Base-by-base conservation (phyloP, 495 filamentous ascomycete genomes). In the Pyrenopolyporus hunteri region DNA sequence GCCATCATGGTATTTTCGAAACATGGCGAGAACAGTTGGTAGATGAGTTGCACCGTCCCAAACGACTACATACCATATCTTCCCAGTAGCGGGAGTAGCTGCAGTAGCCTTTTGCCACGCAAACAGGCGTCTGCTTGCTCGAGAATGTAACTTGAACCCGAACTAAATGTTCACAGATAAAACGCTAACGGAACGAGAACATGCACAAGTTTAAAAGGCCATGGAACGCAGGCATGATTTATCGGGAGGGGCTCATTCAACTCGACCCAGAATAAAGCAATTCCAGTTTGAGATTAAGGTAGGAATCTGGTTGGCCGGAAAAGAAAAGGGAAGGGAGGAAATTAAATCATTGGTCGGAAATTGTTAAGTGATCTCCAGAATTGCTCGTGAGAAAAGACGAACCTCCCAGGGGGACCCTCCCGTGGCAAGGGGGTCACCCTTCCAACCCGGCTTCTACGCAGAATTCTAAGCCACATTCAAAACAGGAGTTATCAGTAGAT, bases 381-480 rank as follows among this genome's bases (percentile, higher is more conserved):
- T 33, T 40, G 45, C 25, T 31, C 2, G 44, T 31, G 25, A 42
- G 25, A 43, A 40, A 6, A 48, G 31, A 39, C 11, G 44, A 23
- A 47, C 11, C 45, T 16, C 23, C 37, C 20, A 35, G 26, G 35
- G 55, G 43, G 47, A 17, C 29, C 37, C 25, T 51, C 32, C 44
- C 44, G 44, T 8, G 25, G 1, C 43, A 46, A 32, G 59, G 52
- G 59, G 9, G n/a, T n/a, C n/a, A n/a, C n/a, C n/a, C n/a, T 40
- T 14, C 46, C 45, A 35, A 31, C 51, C 26, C 20, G 43, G 40
- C 49, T 50, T 32, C 42, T n/a, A n/a, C n/a, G n/a, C 37, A 45
- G 42, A 48, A 48, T 44, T 48, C 54, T 51, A 65, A 65, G 62
- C 56, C 62, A 65, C 50, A 36, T 43, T 52, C 45, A 65, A 64